These are phyloP conservation scores for Coemansia sp. DNA, from an alignment of 192 early-diverging fungal species.

Conservation along the genomic window DNA sequence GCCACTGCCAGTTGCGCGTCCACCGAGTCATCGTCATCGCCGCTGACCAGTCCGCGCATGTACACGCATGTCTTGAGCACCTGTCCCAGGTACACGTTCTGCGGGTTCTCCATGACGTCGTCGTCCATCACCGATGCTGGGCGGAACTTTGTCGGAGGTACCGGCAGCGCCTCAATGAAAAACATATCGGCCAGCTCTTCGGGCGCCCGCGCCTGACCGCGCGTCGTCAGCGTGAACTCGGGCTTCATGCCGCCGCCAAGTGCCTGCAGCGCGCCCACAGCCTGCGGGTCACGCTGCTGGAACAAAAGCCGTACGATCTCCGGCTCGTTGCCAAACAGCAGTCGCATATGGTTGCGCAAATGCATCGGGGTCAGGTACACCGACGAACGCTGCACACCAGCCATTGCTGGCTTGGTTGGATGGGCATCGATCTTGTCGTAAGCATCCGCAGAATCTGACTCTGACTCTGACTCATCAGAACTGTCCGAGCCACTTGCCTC, in stretches of 20 bases:
- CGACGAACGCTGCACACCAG: conserved; percentile 9
- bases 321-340: conserved; percentile 78
- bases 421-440: conserved; percentile 30
- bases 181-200: conserved; percentile 75
- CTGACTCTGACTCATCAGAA: neutral
- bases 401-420: conserved; percentile 35
- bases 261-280: conserved; percentile 22
- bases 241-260: too few relatives aligned
- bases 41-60: conserved; percentile 59
- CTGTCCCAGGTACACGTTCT: conserved; percentile 83
- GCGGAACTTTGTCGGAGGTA: conserved; percentile 91
- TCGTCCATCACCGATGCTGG: conserved; percentile 91
- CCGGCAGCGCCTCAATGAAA: conserved; percentile 89
- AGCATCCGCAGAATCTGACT: neutral
- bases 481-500: neutral
- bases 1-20: conserved; percentile 1
- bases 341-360: conserved; percentile 73
- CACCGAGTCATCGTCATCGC: conserved; percentile 10
- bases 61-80: conserved; percentile 79
- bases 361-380: conserved; percentile 70
- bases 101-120: conserved; percentile 89
- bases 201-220: conserved; percentile 45
- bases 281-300: conserved; percentile 63
- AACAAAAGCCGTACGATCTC: conserved; percentile 78
- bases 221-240: conserved; percentile 33